phyloP scores from a whole-genome alignment of 2,329 filamentous ascomycete genomes.

The Xylariaceae sp. region DNA sequence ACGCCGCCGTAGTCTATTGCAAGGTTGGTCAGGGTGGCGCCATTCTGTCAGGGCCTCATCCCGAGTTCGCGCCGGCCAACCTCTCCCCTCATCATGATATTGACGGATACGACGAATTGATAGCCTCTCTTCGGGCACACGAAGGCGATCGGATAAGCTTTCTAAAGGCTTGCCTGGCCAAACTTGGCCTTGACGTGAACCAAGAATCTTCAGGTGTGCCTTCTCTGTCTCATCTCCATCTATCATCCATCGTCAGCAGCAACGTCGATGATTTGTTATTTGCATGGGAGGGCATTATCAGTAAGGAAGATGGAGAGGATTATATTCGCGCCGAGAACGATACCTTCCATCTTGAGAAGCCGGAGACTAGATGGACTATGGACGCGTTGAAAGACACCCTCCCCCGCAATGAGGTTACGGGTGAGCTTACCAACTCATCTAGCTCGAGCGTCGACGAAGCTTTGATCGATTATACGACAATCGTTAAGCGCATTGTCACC shows the following conservation, averaged over 20 bases:
- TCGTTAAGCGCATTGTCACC: conserved; percentile 67
- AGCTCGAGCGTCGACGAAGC: conserved; percentile 41
- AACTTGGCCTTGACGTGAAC: conserved; percentile 75
- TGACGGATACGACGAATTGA: conserved; percentile 63
- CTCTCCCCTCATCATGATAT: conserved; percentile 61
- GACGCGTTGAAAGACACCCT: conserved; percentile 50
- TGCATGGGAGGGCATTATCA: conserved; percentile 62
- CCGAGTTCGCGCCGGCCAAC: conserved; percentile 85
- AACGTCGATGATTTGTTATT: conserved; percentile 64
- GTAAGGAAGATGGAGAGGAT: conserved; percentile 59
- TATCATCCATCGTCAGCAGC: conserved; percentile 62
- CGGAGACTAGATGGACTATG: conserved; percentile 55
- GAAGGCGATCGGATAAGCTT: conserved; percentile 68
- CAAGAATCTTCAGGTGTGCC: conserved; percentile 64
- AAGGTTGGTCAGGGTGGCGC: conserved; percentile 74
- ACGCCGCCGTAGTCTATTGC: conserved; percentile 78
- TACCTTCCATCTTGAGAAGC: conserved; percentile 70
- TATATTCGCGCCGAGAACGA: conserved; percentile 78
- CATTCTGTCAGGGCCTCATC: conserved; percentile 81
- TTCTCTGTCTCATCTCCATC: conserved; percentile 73
- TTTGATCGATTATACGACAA: conserved; percentile 66
- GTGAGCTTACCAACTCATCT: conserved; percentile 21
- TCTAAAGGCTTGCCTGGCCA: conserved; percentile 70
- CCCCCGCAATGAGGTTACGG: conserved; percentile 31
- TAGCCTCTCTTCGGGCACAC: conserved; percentile 61